phyloP scores from a whole-genome alignment of 495 filamentous ascomycete species.

The Trichoderma orchidacearum region DNA sequence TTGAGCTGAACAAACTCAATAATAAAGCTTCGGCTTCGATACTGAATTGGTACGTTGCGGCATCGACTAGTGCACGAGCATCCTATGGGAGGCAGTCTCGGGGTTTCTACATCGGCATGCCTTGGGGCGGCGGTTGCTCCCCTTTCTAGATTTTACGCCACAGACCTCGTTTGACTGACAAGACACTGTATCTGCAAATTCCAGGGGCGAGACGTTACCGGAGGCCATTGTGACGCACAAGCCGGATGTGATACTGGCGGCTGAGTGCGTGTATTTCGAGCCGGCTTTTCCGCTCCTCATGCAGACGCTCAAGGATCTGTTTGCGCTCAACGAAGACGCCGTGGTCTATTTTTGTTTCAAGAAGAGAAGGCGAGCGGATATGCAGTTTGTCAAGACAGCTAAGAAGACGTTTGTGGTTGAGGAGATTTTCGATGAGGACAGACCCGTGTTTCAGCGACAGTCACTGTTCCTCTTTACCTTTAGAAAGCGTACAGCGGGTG shows the following conservation, averaged over 20 bases:
- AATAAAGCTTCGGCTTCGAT: slow-evolving; percentile 43
- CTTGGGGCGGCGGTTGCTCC: not conserved
- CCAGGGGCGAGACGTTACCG: slow-evolving; percentile 42
- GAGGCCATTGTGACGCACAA: slow-evolving; percentile 27
- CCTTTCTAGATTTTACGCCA: not conserved
- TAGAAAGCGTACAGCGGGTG: slow-evolving; percentile 16
- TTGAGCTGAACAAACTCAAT: slow-evolving; percentile 60
- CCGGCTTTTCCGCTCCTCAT: slow-evolving; percentile 81
- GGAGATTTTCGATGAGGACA: slow-evolving; percentile 49
- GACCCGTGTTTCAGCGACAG: slow-evolving; percentile 43
- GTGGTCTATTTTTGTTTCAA: slow-evolving; percentile 93
- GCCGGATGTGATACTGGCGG: slow-evolving; percentile 75
- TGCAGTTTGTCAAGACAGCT: slow-evolving; percentile 55
- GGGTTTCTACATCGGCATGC: not conserved
- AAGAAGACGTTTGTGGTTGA: slow-evolving; percentile 49
- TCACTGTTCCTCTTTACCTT: slow-evolving; percentile 53
- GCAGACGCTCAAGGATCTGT: slow-evolving; percentile 54
- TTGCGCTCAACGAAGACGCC: slow-evolving; percentile 37
- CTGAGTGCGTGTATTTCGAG: slow-evolving; percentile 96
- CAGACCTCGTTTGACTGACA: not conserved
- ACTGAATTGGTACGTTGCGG: slow-evolving; percentile 57
- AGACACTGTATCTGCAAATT: not conserved
- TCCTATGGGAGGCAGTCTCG: slow-evolving; percentile 2
- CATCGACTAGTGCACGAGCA: no score
- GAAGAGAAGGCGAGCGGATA: slow-evolving; percentile 64